Evolutionary conservation across 768 basidiomycete genomes (phyloP), one percentile per base, ranked within the genome.

Genomic region (Mycena albidolilacea): DNA sequence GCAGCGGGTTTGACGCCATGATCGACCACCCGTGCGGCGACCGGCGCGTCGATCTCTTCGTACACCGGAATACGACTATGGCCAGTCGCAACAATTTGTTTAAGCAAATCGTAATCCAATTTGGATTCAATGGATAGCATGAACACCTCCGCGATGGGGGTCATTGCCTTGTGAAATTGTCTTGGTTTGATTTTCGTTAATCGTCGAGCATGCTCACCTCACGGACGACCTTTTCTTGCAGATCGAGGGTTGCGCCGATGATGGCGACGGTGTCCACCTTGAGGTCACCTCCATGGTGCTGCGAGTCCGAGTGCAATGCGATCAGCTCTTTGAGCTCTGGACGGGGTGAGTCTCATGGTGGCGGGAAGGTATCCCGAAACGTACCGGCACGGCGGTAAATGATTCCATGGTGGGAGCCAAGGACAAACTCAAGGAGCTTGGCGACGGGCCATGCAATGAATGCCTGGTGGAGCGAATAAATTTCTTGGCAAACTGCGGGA

Each of bases 261-360:
- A 97, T 97, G 0, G 92, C 91, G 59, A 97, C 94, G 0, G 96
- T 97, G 79, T 97, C 96, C 0, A 84, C 88, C 76, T 95, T 93
- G 61, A 97, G 85, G 79, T 97, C 96, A 14, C 96, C 96, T 17
- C 95, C 95, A 70, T 92, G 92, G 8, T 0, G 91, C 85, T 12
- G 89, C 90, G 43, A 86, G 86, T 0, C 87, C 2, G 91, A 91
- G 75, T 97, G 96, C 90, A 97, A 90, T 1, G 95, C 95, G 72
- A 97, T 96, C 30, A 97, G 84, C 78, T 97, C 96, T 78, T 97
- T 96, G 37, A 97, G 87, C 79, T 97, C 94, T 87, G 78, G n/a
- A 7, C 12, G 39, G 38, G 3, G 14, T 71, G 30, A 71, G 57
- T 11, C 30, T 14, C 3, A 19, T 12, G 7, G 7, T 12, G 2